Percentiles rank a stretch among this genome's conserved stretches.
Evolutionary conservation across 2,329 filamentous ascomycete species (phyloP).

Genomic region (Botrytis galanthina): DNA sequence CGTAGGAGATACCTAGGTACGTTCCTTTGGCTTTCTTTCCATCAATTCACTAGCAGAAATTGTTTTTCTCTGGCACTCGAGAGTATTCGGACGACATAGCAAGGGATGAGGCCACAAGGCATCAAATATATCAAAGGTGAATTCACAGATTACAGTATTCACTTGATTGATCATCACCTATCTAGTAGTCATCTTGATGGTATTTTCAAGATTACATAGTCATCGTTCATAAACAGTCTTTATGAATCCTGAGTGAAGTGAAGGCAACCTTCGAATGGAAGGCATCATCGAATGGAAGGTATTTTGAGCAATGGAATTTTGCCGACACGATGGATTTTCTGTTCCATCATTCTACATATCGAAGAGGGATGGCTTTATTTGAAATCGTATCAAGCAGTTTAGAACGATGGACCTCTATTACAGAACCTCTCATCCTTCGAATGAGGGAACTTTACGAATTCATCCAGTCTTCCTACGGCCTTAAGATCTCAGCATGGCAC

Average conservation of each 20-base stretch:
- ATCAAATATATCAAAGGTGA: background rate
- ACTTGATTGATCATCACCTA: background rate
- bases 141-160: background rate
- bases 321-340: background rate
- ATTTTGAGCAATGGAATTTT: background rate
- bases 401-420: background rate
- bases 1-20: background rate
- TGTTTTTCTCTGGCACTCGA: background rate
- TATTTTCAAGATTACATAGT: background rate
- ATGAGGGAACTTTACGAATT: too few species aligned
- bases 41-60: background rate
- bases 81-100: background rate
- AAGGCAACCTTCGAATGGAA: background rate
- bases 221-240: background rate
- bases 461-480: background rate
- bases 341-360: background rate
- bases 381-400: rapidly evolving
- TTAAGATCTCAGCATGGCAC: background rate
- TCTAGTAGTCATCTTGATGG: background rate
- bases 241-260: background rate
- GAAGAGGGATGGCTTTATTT: background rate
- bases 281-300: background rate
- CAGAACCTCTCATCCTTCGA: background rate
- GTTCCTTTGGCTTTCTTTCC: background rate
- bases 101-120: background rate